Evolutionary conservation across 2,329 filamentous ascomycete species (phyloP).

Genomic region (Cercospora canescens): DNA sequence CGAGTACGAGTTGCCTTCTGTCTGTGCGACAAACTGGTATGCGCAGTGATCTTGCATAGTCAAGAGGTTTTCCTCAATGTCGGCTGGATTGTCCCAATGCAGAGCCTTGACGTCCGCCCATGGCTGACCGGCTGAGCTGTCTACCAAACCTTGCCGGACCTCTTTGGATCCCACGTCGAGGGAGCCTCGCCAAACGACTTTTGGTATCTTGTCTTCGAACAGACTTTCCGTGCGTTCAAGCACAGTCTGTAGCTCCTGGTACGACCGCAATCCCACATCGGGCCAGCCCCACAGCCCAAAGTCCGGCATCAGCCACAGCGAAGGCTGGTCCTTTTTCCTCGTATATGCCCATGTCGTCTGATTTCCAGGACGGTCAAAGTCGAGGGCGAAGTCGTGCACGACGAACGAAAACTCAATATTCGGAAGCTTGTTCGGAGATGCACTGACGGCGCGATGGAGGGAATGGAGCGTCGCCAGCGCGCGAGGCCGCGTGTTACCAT

Average conservation of each 20-base stretch:
- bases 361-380: conserved; percentile 17
- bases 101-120: conserved; percentile 41
- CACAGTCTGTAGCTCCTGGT: conserved; percentile 18
- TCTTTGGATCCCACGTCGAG: conserved; percentile 29
- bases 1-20: conserved; percentile 34
- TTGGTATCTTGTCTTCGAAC: conserved; percentile 27
- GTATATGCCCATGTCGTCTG: conserved; percentile 31
- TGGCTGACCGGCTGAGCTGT: conserved; percentile 30
- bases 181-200: conserved; percentile 34
- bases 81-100: conserved; percentile 24
- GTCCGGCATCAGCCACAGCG: conserved; percentile 54
- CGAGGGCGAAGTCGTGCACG: conserved; percentile 45
- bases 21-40: conserved; percentile 32
- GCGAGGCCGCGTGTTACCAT: conserved; percentile 28
- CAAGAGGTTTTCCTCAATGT: conserved; percentile 27
- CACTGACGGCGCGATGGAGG: conserved; percentile 47
- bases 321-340: conserved; percentile 35
- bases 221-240: conserved; percentile 25
- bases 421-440: conserved; percentile 42
- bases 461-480: conserved; percentile 44
- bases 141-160: conserved; percentile 35
- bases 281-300: conserved; percentile 55
- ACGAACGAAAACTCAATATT: conserved; percentile 48
- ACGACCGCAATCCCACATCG: conserved; percentile 38
- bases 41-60: conserved; percentile 31